phyloP scores from a whole-genome alignment of 2,329 filamentous ascomycete genomes.

The Talaromyces sp. region DNA sequence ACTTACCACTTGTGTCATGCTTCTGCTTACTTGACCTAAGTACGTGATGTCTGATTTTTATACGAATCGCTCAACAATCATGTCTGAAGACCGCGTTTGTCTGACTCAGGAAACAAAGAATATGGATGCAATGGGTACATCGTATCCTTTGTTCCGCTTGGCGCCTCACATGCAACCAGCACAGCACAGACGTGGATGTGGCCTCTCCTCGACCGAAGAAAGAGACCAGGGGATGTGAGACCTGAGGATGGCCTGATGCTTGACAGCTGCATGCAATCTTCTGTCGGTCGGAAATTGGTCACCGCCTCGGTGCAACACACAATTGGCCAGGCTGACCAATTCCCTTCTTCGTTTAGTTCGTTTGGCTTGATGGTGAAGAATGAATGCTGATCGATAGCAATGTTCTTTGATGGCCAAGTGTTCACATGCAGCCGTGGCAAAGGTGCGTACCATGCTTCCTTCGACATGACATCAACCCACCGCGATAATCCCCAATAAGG shows the following conservation, averaged over 20 bases:
- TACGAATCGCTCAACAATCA: not conserved
- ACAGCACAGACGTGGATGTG: not conserved
- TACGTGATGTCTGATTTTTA: not conserved
- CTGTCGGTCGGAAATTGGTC: not conserved
- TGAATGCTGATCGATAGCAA: not conserved
- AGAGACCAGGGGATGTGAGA: not conserved
- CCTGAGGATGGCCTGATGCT: not conserved
- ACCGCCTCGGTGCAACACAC: not conserved
- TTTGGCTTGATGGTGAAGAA: not conserved
- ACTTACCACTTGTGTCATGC: not conserved
- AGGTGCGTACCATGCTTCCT: not conserved
- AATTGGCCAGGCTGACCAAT: not conserved
- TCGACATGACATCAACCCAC: not conserved
- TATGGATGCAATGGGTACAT: not conserved
- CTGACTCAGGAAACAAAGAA: slow-evolving; percentile 7
- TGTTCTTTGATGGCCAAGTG: not conserved
- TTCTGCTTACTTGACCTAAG: not conserved
- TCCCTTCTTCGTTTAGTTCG: not conserved
- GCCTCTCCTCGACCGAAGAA: not conserved
- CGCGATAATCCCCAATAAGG: not conserved
- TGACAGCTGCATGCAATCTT: not conserved
- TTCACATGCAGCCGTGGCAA: not conserved
- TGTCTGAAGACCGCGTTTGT: not conserved
- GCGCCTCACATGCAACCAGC: slow-evolving; percentile 8
- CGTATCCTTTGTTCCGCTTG: slow-evolving; percentile 4